A percentile compares a stretch with the other conserved stretches of the same genome.
Evolutionary conservation across 371 early-diverging fungal genomes (phyloP).

Genomic region (Entomophthora muscae): DNA sequence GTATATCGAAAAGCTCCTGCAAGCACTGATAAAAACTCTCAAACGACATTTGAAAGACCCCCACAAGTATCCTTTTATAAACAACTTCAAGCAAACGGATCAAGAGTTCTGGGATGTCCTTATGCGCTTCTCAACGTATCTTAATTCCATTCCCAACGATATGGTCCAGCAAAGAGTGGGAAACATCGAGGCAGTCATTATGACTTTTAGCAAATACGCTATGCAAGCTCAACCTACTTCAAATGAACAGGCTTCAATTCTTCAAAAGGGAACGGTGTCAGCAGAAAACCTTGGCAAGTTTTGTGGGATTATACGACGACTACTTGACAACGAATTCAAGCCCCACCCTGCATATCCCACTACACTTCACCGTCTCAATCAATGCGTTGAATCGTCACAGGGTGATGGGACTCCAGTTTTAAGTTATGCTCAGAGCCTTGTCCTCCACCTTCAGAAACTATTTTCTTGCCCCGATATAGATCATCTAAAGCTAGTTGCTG

Average conservation of each 20-base stretch:
- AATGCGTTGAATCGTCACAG: not conserved
- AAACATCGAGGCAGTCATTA: conserved; percentile 6
- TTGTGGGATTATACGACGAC: not conserved
- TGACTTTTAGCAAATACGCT: conserved; percentile 7
- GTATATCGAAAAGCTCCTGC: not conserved
- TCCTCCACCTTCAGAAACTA: not conserved
- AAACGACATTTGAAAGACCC: not conserved
- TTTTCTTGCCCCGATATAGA: not conserved
- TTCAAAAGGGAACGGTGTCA: not conserved
- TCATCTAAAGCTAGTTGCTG: not conserved
- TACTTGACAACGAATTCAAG: not conserved
- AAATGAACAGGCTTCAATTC: not conserved
- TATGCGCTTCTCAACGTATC: not conserved
- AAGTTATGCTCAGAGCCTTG: not conserved
- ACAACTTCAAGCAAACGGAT: not conserved
- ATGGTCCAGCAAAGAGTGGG: not conserved
- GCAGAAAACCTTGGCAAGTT: not conserved
- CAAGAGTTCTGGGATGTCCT: not conserved
- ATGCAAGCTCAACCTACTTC: not conserved
- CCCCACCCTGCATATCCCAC: not conserved
- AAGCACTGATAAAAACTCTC: not conserved
- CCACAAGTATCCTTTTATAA: not conserved
- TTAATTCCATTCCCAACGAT: not conserved
- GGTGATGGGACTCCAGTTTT: no score
- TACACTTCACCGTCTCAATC: conserved; percentile 1